A percentile compares a stretch with the other conserved stretches of the same genome.
Evolutionary conservation across 371 early-diverging fungal genomes (phyloP).

Genomic region (Mucor velutinosus): DNA sequence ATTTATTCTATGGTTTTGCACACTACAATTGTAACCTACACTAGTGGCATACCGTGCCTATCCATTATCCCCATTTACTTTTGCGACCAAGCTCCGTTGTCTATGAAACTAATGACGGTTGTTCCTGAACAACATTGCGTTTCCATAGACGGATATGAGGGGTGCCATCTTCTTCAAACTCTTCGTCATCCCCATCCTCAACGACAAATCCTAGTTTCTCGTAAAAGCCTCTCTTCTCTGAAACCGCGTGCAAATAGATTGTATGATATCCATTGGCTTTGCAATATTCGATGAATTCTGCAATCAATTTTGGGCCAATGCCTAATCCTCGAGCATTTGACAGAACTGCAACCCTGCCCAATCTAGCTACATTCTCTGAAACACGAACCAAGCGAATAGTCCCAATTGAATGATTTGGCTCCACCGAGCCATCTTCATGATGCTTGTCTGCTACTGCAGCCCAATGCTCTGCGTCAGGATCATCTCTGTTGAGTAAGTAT

Average conservation of each 20-base stretch:
- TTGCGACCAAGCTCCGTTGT: too few species aligned
- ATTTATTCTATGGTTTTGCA: too few species aligned
- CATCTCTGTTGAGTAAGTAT: background rate
- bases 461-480: slow-evolving; percentile 18
- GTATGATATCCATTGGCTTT: slow-evolving; percentile 13
- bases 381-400: slow-evolving; percentile 29
- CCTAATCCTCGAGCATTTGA: slow-evolving; percentile 34
- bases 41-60: too few species aligned
- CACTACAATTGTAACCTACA: too few species aligned
- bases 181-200: slow-evolving; percentile 32
- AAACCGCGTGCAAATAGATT: slow-evolving; percentile 38
- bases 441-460: slow-evolving; percentile 25
- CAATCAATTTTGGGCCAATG: slow-evolving; percentile 31
- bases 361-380: slow-evolving; percentile 27
- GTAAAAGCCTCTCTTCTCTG: slow-evolving; percentile 43
- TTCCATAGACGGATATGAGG: slow-evolving; percentile 48
- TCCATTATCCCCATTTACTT: too few species aligned
- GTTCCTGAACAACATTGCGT: background rate
- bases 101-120: too few species aligned
- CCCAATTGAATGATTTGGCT: slow-evolving; percentile 31
- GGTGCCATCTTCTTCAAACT: slow-evolving; percentile 42
- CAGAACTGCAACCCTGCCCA: slow-evolving; percentile 47
- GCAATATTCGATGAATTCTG: slow-evolving; percentile 23
- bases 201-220: slow-evolving; percentile 39
- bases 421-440: slow-evolving; percentile 3